Evolutionary conservation across 1,284 basidiomycete species (phyloP).

Genomic region (Puccinia triticina): DNA sequence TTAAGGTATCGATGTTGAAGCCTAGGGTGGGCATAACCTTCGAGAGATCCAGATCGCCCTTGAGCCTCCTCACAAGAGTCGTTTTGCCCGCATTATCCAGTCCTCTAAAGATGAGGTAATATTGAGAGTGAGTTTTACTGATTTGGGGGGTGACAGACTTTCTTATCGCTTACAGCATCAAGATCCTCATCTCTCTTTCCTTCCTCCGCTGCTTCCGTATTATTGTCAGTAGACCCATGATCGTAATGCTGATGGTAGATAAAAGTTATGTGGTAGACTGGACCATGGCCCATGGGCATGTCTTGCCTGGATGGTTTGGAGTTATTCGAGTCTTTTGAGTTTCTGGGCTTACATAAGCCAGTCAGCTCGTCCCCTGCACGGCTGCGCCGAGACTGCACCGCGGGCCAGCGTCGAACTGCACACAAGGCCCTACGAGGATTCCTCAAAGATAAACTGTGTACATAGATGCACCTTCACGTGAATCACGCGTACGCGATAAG

Average conservation of each 20-base stretch:
- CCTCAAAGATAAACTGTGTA: too few species aligned
- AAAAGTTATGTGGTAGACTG: too few species aligned
- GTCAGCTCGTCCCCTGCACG: too few species aligned
- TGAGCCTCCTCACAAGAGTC: constrained; percentile 92
- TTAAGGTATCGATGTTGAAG: constrained; percentile 97
- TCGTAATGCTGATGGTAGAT: background rate
- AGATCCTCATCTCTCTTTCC: constrained; percentile 90
- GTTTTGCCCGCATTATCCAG: constrained; percentile 99
- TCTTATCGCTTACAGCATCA: constrained; percentile 75
- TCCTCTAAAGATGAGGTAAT: constrained; percentile 67
- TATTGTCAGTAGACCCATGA: constrained; percentile 83
- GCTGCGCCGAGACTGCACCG: too few species aligned
- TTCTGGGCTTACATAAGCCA: too few species aligned
- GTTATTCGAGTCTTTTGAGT: too few species aligned
- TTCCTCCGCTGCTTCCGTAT: constrained; percentile 94
- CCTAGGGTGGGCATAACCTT: constrained; percentile 90
- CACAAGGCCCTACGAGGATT: too few species aligned
- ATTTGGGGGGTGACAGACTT: background rate
- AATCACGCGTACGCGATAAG: too few species aligned
- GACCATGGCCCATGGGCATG: too few species aligned
- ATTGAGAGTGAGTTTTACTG: background rate
- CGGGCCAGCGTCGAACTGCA: too few species aligned
- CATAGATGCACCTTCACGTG: too few species aligned
- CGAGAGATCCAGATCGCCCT: constrained; percentile 78
- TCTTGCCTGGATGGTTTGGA: too few species aligned